Evolutionary conservation across 805 yeast species (phyloP).

Genomic region (Kluyveromyces dobzhanskii): DNA sequence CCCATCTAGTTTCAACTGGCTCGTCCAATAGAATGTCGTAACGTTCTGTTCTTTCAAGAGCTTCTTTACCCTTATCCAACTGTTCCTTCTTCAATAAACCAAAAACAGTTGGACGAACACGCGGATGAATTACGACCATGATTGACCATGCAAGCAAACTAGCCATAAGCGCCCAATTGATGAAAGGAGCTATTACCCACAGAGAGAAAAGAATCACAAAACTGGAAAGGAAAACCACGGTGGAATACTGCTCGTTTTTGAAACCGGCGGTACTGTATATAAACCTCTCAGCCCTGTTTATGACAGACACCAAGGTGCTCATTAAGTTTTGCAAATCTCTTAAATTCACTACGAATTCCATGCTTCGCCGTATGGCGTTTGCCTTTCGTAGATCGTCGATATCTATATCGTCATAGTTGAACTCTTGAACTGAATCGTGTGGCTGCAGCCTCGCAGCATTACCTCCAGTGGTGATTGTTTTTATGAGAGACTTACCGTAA

Average conservation of each 20-base stretch:
- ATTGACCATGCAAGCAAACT: conserved; percentile 51
- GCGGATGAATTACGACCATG: conserved; percentile 54
- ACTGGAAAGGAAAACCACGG: conserved; percentile 44
- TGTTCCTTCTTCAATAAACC: conserved; percentile 22
- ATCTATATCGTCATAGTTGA: conserved; percentile 6
- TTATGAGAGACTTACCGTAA: conserved; percentile 46
- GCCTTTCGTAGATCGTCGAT: conserved; percentile 16
- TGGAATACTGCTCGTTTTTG: conserved; percentile 57
- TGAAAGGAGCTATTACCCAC: conserved; percentile 39
- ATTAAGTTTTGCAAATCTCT: conserved; percentile 65
- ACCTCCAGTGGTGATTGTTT: conserved; percentile 24
- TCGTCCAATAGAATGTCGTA: conserved; percentile 61
- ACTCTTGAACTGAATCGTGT: conserved; percentile 7
- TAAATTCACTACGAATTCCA: conserved; percentile 48
- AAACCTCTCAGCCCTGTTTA: conserved; percentile 46
- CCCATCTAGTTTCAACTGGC: conserved; percentile 48
- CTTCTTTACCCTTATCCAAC: conserved; percentile 19
- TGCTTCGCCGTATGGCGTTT: conserved; percentile 27
- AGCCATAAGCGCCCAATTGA: conserved; percentile 59
- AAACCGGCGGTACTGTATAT: conserved; percentile 61
- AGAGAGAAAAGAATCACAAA: conserved; percentile 33
- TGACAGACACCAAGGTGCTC: conserved; percentile 40
- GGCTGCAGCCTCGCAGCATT: conserved; percentile 11
- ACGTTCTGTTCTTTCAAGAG: conserved; percentile 26
- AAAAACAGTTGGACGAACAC: conserved; percentile 25